Evolutionary conservation across 306 rosid species (phyloP).

Genomic region (Prosopis cineraria): DNA sequence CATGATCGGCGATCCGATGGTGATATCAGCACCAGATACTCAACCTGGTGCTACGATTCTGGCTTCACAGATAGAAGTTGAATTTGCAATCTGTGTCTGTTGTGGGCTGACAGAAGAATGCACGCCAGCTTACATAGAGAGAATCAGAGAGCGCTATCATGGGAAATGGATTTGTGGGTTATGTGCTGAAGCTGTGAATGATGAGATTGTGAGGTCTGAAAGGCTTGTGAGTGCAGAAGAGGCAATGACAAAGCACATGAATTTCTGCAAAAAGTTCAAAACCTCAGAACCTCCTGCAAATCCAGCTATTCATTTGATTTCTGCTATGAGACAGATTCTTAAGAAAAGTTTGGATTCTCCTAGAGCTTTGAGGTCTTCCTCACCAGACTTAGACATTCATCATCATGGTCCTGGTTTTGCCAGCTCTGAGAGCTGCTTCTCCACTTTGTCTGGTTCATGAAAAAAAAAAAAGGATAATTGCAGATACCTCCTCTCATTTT

Average conservation of each 20-base stretch:
- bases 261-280: conserved; percentile 70
- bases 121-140: conserved; percentile 76
- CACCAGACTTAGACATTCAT: conserved; percentile 45
- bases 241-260: conserved; percentile 79
- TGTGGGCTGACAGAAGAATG: conserved; percentile 96
- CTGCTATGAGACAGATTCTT: conserved; percentile 90
- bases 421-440: conserved; percentile 72
- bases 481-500: neutral
- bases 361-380: conserved; percentile 62
- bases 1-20: conserved; percentile 63
- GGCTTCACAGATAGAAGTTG: conserved; percentile 56
- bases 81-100: conserved; percentile 82
- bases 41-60: conserved; percentile 50
- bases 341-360: conserved; percentile 81
- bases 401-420: conserved; percentile 47
- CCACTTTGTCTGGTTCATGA: conserved; percentile 65
- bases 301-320: conserved; percentile 73
- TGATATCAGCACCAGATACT: conserved; percentile 57
- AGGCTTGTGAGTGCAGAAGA: conserved; percentile 81
- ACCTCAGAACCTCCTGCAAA: conserved; percentile 73
- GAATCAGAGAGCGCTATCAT: conserved; percentile 63
- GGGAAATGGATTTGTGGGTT: conserved; percentile 96
- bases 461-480: neutral
- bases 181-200: conserved; percentile 86
- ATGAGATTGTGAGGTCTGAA: conserved; percentile 76